Percentiles rank a stretch among this genome's conserved stretches.
These are phyloP conservation scores for Sugiyamaella castrensis DNA, from an alignment of 1,139 yeast species.

Conservation along the genomic window DNA sequence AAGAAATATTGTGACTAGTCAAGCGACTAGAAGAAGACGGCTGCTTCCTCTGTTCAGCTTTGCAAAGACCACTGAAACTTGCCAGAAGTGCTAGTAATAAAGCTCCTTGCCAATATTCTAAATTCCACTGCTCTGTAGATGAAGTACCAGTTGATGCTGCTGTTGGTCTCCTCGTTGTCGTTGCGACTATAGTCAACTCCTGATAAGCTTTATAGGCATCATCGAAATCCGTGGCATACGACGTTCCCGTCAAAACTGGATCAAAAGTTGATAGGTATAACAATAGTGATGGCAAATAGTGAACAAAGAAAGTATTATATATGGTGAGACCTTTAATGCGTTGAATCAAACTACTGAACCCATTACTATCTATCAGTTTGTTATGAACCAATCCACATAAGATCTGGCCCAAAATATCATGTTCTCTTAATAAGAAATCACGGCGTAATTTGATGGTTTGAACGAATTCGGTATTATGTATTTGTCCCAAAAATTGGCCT, in stretches of 20 bases:
- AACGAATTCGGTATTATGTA: conserved; percentile 48
- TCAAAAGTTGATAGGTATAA: conserved; percentile 22
- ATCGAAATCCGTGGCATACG: conserved; percentile 11
- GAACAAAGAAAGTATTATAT: conserved; percentile 60
- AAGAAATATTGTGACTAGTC: conserved; percentile 12
- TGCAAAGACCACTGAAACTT: conserved; percentile 70
- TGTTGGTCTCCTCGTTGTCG: too few relatives aligned
- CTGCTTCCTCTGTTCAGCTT: conserved; percentile 33
- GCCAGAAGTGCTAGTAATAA: conserved; percentile 60
- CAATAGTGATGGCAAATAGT: conserved; percentile 60
- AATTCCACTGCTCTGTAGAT: conserved; percentile 14
- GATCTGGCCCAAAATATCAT: conserved; percentile 69
- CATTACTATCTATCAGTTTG: conserved; percentile 36
- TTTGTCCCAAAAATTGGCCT: conserved; percentile 55
- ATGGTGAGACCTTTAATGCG: conserved; percentile 48
- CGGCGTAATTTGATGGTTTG: conserved; percentile 58
- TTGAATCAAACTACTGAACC: conserved; percentile 44
- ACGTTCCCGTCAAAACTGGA: conserved; percentile 18
- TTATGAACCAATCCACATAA: conserved; percentile 34
- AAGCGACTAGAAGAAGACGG: neutral
- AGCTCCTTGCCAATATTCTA: conserved; percentile 49
- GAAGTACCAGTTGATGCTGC: neutral
- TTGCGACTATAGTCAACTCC: neutral
- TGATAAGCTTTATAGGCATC: conserved; percentile 17
- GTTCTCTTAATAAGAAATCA: conserved; percentile 59